These are phyloP conservation scores for Avena sativa DNA, from an alignment of 176 grass and related monocot species.

Conservation along the genomic window DNA sequence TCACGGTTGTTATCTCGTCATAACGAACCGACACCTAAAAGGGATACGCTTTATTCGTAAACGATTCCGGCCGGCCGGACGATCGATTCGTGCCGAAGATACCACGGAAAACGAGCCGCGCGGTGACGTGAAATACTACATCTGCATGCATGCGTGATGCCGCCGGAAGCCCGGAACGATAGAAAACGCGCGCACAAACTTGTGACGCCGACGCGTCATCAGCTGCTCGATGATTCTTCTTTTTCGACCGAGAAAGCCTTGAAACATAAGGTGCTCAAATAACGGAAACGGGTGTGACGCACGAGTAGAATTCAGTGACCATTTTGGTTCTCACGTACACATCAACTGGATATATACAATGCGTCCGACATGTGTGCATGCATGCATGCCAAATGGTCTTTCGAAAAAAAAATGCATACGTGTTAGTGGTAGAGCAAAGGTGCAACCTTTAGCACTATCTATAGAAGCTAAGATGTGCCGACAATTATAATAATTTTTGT, in stretches of 20 bases:
- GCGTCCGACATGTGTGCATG: not conserved
- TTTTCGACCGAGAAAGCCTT: not conserved
- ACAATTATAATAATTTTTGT: not conserved
- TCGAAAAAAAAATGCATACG: not conserved
- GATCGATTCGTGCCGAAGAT: not conserved
- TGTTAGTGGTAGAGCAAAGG: not conserved
- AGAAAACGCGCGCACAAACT: not conserved
- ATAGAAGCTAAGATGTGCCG: not conserved
- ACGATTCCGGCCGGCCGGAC: not conserved
- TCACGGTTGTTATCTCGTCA: not conserved
- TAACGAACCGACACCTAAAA: conserved; percentile 13
- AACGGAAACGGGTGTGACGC: not conserved
- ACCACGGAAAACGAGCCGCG: not conserved
- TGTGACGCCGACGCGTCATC: not conserved
- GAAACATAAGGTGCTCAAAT: not conserved
- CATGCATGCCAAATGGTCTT: not conserved
- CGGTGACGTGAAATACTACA: not conserved
- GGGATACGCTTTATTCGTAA: not conserved
- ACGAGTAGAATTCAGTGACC: not conserved
- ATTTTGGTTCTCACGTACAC: not conserved
- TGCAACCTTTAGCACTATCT: not conserved
- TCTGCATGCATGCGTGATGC: not conserved
- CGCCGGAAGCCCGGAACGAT: conserved; percentile 14
- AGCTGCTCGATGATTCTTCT: not conserved
- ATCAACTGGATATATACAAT: not conserved